Base-by-base conservation (phyloP, 176 grass and related monocot genomes). In the Musa itinerans region DNA sequence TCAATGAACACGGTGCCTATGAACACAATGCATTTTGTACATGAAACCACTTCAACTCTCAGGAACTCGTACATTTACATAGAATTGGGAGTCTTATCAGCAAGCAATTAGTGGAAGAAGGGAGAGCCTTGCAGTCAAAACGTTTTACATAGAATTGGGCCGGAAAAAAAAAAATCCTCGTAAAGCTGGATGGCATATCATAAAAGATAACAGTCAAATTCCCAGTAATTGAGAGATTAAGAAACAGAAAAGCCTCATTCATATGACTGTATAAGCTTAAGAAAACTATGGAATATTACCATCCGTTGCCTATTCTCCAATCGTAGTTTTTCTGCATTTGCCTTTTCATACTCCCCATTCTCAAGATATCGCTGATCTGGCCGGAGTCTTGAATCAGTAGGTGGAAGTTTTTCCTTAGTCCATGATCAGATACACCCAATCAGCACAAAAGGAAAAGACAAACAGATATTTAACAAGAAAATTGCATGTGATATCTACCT, bases 381-480 rank as follows among this genome's bases (percentile, higher is more conserved):
- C 64, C 92, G 86, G 20, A 96, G 79, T 83, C 92, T 96, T 64
- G 89, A 96, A 89, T 96, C 92, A 11, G 92, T 96, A n/a, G 92
- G 92, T 54, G 92, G 92, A 83, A 96, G 89, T 57, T 84, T 89
- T 83, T 84, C 92, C 92, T 96, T 82, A 81, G 87, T 53, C 81
- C 62, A 25, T 59, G 25, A 76, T 13, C 14, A 80, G 68, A 77
- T 59, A 2, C 22, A 68, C 72, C 74, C 71, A 81, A 29, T 62
- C 72, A 71, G 43, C 15, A 80, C 50, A 66, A 27, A 19, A 75
- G 65, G 71, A 62, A 43, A 23, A 71, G 27, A 55, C 54, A 62
- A 81, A 81, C 11, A 8, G 10, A 59, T 53, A 73, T 76, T 70
- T 65, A 49, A 61, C n/a, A 5, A 79, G 52, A 65, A 29, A 54